phyloP scores from a whole-genome alignment of 371 early-diverging fungal species.

The Saksenaea vasiformis region DNA sequence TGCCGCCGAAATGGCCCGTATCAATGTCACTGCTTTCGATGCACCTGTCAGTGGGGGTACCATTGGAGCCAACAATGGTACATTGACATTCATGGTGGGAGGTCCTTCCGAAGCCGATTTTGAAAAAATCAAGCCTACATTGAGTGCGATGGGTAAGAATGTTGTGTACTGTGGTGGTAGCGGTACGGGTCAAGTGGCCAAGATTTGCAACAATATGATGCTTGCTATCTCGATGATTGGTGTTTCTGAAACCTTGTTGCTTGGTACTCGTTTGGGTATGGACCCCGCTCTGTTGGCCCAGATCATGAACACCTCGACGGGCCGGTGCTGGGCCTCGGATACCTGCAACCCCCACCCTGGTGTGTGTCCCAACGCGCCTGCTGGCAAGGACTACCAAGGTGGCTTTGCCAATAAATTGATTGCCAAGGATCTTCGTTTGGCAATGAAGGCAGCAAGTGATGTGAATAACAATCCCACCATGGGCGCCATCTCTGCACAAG shows the following conservation, averaged over 20 bases:
- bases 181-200: constrained; percentile 93
- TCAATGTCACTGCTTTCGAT: constrained; percentile 79
- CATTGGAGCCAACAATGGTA: constrained; percentile 88
- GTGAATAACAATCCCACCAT: constrained; percentile 70
- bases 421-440: constrained; percentile 94
- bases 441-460: constrained; percentile 86
- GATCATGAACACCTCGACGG: constrained; percentile 89
- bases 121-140: constrained; percentile 63
- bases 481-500: constrained; percentile 75
- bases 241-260: constrained; percentile 88
- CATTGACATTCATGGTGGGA: constrained; percentile 98
- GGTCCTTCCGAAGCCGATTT: constrained; percentile 60
- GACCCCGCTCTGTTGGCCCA: constrained; percentile 82
- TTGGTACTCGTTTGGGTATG: constrained; percentile 88
- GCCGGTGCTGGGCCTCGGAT: constrained; percentile 92
- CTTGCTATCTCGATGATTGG: constrained; percentile 94
- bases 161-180: constrained; percentile 88
- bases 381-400: constrained; percentile 83
- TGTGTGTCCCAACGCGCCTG: constrained; percentile 80
- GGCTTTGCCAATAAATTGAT: constrained; percentile 91
- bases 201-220: constrained; percentile 97
- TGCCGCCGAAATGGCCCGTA: constrained; percentile 52
- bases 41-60: constrained; percentile 96
- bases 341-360: constrained; percentile 92
- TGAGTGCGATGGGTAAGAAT: constrained; percentile 90